Conservation (phyloP, 495 filamentous ascomycete species). For the Neurospora terricola region DNA sequence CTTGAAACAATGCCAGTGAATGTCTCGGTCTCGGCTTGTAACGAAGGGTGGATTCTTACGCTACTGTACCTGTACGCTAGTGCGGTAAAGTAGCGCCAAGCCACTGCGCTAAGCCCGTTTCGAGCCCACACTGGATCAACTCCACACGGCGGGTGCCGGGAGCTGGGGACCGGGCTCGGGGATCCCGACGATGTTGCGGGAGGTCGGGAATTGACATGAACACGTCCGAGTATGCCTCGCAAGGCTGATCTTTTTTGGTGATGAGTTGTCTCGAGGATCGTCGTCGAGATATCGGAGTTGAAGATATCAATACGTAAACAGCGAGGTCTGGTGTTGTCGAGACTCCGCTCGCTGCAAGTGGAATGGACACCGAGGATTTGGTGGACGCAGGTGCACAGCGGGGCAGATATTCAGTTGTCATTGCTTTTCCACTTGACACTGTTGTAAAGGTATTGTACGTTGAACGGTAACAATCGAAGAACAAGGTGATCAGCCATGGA, state of each 20-base stretch:
- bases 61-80: neutral
- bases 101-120: neutral
- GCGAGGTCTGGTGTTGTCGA: neutral
- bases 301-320: neutral
- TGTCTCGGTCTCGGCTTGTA: neutral
- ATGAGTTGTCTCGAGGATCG: neutral
- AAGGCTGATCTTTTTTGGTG: neutral
- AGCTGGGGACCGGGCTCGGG: neutral
- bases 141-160: neutral
- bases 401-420: neutral
- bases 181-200: neutral
- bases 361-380: neutral
- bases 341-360: neutral
- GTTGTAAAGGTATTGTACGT: neutral
- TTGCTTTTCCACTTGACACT: neutral
- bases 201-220: neutral
- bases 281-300: neutral
- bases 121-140: neutral
- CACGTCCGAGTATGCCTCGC: neutral
- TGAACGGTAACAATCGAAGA: neutral
- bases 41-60: neutral
- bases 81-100: neutral
- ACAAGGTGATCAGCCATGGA: neutral
- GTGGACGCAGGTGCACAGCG: neutral
- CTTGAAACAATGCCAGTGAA: neutral